Base-by-base conservation (phyloP, 2,329 filamentous ascomycete species). In the Sarocladium kiliense region DNA sequence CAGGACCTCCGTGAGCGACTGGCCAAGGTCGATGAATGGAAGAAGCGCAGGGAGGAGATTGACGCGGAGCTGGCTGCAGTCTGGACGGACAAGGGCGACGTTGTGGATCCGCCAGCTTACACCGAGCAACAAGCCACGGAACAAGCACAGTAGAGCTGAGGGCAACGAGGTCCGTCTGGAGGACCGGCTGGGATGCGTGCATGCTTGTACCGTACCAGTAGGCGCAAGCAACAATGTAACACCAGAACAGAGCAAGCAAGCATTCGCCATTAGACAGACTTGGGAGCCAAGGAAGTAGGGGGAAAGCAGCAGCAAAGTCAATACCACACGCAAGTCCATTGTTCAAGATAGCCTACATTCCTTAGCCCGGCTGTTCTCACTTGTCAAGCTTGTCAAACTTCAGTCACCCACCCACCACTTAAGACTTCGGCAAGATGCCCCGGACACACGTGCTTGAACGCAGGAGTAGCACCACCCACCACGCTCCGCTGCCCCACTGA, bases 21-120 rank as follows among this genome's bases (percentile, higher is more conserved):
- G 7, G 80, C 84, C 11, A 86, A 90, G 70, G 93, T 97, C 0
- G 88, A 93, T 54, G 80, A 85, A 63, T 95, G 91, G 91, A 91
- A 93, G 76, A 73, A 74, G 60, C 80, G 94, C 53, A 83, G 85
- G 34, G 79, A 84, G 53, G 88, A 91, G 68, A 95, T 99, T 64
- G 91, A 97, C 64, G 72, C 73, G 42, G 93, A 99, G 73, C 74
- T 99, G 57, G 84, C 77, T 25, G 74, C 78, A 60, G 81, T 85
- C 37, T 84, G 81, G 81, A 79, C 79, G 3, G 79, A 81, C 49
- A 71, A 76, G 42, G 78, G 74, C 23, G 78, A 78, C 30, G 66
- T 68, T 21, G 64, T 81, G 44, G 71, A 72, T 16, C 74, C 77
- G n/a, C 78, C 80, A 16, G 67, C 72, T 19, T 81, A 78, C 57